Conservation (phyloP, 805 yeast species). For the Ogataea parapolymorpha region DNA sequence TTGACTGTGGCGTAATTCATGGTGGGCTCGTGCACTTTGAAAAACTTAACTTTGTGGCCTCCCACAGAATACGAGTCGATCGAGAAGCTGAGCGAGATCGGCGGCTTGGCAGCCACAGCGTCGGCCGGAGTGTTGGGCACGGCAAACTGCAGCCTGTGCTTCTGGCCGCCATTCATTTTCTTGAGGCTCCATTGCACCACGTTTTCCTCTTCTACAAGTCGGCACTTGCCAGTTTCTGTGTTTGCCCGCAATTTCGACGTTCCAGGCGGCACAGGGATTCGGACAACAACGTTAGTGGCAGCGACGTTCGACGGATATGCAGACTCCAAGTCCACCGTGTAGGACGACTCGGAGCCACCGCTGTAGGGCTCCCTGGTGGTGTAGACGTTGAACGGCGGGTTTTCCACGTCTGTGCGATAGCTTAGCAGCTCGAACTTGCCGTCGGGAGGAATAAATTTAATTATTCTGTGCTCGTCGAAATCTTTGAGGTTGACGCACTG, state of each 20-base stretch:
- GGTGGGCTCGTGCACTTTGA: conserved; percentile 56
- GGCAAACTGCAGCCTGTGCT: conserved; percentile 46
- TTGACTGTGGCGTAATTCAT: conserved; percentile 68
- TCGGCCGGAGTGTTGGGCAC: conserved; percentile 33
- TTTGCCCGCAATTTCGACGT: conserved; percentile 46
- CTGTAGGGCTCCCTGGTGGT: conserved; percentile 51
- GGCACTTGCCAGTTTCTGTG: conserved; percentile 60
- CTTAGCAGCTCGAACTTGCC: conserved; percentile 82
- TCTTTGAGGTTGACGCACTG: conserved; percentile 76
- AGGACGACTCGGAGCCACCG: conserved; percentile 41
- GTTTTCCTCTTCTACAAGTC: conserved; percentile 62
- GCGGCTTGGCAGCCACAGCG: conserved; percentile 74
- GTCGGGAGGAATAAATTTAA: conserved; percentile 82
- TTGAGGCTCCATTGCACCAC: conserved; percentile 66
- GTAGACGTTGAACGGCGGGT: conserved; percentile 65
- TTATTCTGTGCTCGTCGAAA: conserved; percentile 61
- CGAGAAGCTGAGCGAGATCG: conserved; percentile 65
- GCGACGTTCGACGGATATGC: conserved; percentile 52
- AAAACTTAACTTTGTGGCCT: conserved; percentile 69
- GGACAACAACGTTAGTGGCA: conserved; percentile 62
- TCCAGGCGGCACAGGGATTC: conserved; percentile 67
- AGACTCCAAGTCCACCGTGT: conserved; percentile 61
- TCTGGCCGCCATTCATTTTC: conserved; percentile 65
- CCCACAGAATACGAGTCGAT: conserved; percentile 74
- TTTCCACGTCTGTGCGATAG: conserved; percentile 59